A percentile compares a stretch with the other conserved stretches of the same genome.
Conservation (phyloP, 1,139 yeast genomes). For the Entelexis sorbosivorans region DNA sequence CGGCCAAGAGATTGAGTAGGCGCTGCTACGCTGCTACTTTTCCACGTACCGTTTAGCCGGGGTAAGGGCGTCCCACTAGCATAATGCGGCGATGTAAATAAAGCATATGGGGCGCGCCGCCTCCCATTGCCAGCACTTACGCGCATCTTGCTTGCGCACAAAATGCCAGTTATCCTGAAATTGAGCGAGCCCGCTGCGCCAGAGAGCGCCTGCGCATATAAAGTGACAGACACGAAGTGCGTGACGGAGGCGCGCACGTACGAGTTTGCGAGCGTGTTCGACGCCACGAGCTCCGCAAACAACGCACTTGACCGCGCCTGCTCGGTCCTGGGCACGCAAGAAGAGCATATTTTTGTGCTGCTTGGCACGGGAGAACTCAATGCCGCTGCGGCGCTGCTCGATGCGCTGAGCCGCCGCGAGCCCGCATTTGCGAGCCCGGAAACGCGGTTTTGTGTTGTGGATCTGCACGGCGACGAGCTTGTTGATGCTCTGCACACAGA, state of each 20-base stretch:
- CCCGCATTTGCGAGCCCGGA: not conserved
- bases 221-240: not conserved
- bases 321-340: no score
- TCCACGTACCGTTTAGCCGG: no score
- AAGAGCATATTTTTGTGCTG: no score
- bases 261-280: not conserved
- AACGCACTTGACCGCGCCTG: not conserved
- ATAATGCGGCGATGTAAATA: not conserved
- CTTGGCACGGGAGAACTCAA: not conserved
- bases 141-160: no score
- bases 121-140: no score
- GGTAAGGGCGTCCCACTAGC: no score
- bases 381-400: not conserved
- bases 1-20: no score
- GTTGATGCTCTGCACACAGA: not conserved
- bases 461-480: not conserved
- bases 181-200: not conserved
- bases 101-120: not conserved
- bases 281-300: not conserved
- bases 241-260: slow-evolving; percentile 5
- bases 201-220: not conserved
- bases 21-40: no score
- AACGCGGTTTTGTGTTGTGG: not conserved
- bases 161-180: not conserved
- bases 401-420: not conserved